Base-by-base conservation (phyloP, 768 basidiomycete species). In the Trametes cubensis region DNA sequence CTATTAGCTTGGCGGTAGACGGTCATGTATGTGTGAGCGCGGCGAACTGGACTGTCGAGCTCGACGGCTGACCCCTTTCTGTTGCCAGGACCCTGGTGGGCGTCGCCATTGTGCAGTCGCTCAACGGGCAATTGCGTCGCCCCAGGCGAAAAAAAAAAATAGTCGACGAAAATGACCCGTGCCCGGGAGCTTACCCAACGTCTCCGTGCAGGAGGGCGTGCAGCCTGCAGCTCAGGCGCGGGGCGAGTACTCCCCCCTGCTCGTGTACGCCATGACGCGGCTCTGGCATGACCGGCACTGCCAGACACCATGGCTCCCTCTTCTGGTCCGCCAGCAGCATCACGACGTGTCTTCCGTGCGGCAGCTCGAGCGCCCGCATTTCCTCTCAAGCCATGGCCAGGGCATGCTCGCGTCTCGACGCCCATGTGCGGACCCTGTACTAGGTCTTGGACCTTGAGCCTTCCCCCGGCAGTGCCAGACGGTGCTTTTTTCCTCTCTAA, bases 231-330 rank as follows among this genome's bases (percentile, higher is more conserved):
- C 34, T 34, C 34, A 34, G 34, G 34, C 17, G 30, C 49, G 45
- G 50, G 55, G 28, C 45, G 28, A 42, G 47, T 34, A 26, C n/a
- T 26, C 55, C 45, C 39, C 55, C 45, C 38, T 52, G 50, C 57
- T 53, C 55, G 56, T 63, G 62, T 55, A 42, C 7, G 44, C 56
- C 62, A 58, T 58, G 56, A 63, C 57, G 38, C 26, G 62, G 34
- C 52, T 63, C 57, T 63, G 51, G 57, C 44, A 47, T 51, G 46
- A 48, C 56, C 50, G 56, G 46, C 41, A 47, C 25, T 40, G 61
- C 53, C 54, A 61, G 54, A 25, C 46, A 28, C 53, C 51, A 53
- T 41, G 20, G 18, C 28, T 52, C 57, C 44, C 45, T 14, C 51
- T 53, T 58, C 51, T 48, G 49, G 51, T 42, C 25, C 34, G 56